These are phyloP conservation scores for Erysiphe pulchra DNA, from an alignment of 2,329 filamentous ascomycete species.

Conservation along the genomic window DNA sequence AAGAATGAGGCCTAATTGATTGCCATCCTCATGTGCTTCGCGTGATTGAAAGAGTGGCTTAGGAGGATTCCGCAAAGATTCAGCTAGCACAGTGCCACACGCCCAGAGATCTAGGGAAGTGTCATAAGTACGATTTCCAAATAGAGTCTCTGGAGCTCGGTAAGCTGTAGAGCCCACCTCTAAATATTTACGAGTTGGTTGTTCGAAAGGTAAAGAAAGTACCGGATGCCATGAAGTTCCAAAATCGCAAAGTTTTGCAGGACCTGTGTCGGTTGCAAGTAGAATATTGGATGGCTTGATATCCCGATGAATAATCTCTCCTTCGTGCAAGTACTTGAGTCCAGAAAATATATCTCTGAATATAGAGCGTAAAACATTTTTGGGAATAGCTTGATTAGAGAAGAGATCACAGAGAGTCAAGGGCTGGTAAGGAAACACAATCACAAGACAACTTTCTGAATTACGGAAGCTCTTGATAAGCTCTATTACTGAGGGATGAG, in stretches of 20 bases:
- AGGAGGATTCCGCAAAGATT: conserved; percentile 31
- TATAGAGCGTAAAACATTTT: conserved; percentile 15
- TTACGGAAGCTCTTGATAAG: conserved; percentile 53
- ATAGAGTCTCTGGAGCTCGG: conserved; percentile 69
- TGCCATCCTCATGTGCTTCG: conserved; percentile 48
- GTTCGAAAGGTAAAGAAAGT: conserved; percentile 30
- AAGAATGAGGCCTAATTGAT: conserved; percentile 68
- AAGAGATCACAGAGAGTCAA: conserved; percentile 47
- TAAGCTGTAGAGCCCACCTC: conserved; percentile 89
- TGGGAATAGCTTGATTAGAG: conserved; percentile 17
- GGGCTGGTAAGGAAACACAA: conserved; percentile 68
- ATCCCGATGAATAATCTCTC: conserved; percentile 73
- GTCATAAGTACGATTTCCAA: conserved; percentile 53
- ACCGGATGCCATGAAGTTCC: conserved; percentile 61
- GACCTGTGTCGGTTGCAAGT: conserved; percentile 37
- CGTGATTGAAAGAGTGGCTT: conserved; percentile 62
- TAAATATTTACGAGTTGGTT: conserved; percentile 44
- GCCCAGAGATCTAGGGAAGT: conserved; percentile 70
- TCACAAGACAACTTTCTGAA: conserved; percentile 41
- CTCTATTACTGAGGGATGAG: conserved; percentile 32
- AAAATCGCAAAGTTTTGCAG: conserved; percentile 70
- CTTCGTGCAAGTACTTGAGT: conserved; percentile 42
- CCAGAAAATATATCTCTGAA: conserved; percentile 45
- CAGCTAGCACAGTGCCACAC: conserved; percentile 59
- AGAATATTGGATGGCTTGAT: conserved; percentile 82